These are phyloP conservation scores for Beauveria rudraprayagi DNA, from an alignment of 2,329 filamentous ascomycete genomes.

Conservation along the genomic window DNA sequence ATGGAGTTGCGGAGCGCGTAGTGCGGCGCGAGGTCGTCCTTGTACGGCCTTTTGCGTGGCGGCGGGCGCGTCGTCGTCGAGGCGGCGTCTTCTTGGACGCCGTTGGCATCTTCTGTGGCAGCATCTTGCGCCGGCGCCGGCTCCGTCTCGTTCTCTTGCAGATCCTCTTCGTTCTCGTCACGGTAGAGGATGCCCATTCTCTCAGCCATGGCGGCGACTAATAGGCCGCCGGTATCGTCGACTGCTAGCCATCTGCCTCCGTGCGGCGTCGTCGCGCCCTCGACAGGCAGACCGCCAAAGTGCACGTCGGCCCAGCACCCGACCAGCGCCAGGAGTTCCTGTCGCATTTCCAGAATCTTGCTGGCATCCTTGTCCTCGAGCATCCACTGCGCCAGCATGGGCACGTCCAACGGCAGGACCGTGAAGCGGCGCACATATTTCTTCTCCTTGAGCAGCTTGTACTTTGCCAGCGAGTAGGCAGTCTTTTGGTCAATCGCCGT, in stretches of 20 bases:
- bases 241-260: constrained; percentile 66
- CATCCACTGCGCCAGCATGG: constrained; percentile 66
- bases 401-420: constrained; percentile 73
- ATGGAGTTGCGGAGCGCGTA: constrained; percentile 66
- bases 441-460: constrained; percentile 85
- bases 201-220: constrained; percentile 80
- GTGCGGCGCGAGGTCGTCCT: constrained; percentile 52
- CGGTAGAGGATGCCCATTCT: constrained; percentile 72
- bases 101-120: constrained; percentile 12
- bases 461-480: constrained; percentile 86
- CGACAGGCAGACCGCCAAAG: constrained; percentile 34
- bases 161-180: constrained; percentile 21
- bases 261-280: constrained; percentile 20
- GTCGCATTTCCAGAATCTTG: constrained; percentile 77
- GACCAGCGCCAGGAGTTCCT: constrained; percentile 73
- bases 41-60: constrained; percentile 22
- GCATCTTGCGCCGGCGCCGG: neutral
- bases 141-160: constrained; percentile 3
- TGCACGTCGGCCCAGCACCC: constrained; percentile 89
- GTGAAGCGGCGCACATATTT: constrained; percentile 90
- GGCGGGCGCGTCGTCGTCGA: neutral
- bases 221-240: constrained; percentile 77
- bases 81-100: neutral
- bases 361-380: constrained; percentile 70
- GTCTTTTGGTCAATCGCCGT: constrained; percentile 91